Base-by-base conservation (phyloP, 2,329 filamentous ascomycete species). In the Arthroderma sp. region DNA sequence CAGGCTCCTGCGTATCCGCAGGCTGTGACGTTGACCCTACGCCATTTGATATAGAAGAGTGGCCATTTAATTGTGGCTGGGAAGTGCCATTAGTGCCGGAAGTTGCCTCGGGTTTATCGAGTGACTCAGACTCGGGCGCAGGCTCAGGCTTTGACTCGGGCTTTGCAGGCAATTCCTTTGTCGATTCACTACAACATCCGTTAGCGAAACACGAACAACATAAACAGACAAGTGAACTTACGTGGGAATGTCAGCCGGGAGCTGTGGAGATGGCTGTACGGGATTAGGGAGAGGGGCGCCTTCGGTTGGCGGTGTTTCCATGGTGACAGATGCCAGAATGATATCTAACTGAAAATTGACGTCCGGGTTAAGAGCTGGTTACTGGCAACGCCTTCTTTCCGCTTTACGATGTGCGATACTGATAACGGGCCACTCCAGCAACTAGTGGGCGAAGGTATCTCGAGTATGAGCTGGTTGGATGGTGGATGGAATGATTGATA, bases 21-120 rank as follows among this genome's bases (percentile, higher is more conserved):
- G 23, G 25, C 23, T 35, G 13, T 33, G 15, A 15, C 28, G 25
- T 31, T 19, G 28, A 33, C 2, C 7, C 43, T 13, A 56, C 31
- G 28, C 55, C 55, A 37, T 56, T 56, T 51, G 43, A 49, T 51
- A 51, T 49, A 17, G 55, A 43, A 9, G 59, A 54, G n/a, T 44
- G 37, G 4, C 54, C 56, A 43, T 60, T 58, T n/a, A 52, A 19
- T 17, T 55, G n/a, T 51, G 59, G 55, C 4, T 55, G 54, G 19
- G 56, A 41, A n/a, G 15, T 52, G 15, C 56, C 56, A 17, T 51
- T 51, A 25, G 47, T 25, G 4, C 15, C 15, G 15, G 23, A 25
- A 33, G 47, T 9, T 33, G 17, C 47, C 28, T 4, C n/a, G 23
- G n/a, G 28, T 17, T 19, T 15, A 17, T 15, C 6, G 4, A 9